Base-by-base conservation (phyloP, 495 filamentous ascomycete genomes). In the Baudoinia panamericana region DNA sequence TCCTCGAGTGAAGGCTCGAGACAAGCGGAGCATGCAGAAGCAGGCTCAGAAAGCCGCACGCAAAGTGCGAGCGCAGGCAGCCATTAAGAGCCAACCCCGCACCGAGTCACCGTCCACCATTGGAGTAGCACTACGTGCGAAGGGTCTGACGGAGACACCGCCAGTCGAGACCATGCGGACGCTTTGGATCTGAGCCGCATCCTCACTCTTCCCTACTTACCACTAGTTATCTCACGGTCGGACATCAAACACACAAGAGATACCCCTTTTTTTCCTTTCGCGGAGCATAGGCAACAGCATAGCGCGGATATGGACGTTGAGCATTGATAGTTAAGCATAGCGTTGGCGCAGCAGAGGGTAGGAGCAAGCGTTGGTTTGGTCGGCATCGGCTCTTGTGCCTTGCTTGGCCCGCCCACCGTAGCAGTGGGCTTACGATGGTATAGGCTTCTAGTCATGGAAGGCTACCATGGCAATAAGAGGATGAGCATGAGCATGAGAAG, bases 1-100 rank as follows among this genome's bases (percentile, higher is more conserved):
- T 24, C 64, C 45, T 9, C 56, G 47, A 12, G 43, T 56, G 13
- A 57, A 41, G 20, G 54, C 58, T 4, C 58, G 61, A 15, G 51
- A 67, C 23, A 31, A 40, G 9, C 57, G 56, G 31, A 58, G 53
- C 36, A 45, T 55, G 32, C 65, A 63, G 46, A 70, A 70, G 45
- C 37, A 46, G 12, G 60, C 59, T 1, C 65, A 66, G 50, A 70
- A 70, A 46, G 57, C 57, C 13, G 63, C 63, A 11, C 54, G 59
- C 19, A 70, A 63, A 48, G 56, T 64, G 48, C 57, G 63, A 19
- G 57, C 58, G 15, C 55, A 53, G 27, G 51, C 55, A n/a, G 45
- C 43, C 4, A 25, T 44, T 5, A 38, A 21, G 28, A 28, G 33
- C 21, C 20, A 46, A 30, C 15, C 8, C n/a, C 30, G 24, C n/a